These are phyloP conservation scores for Colletotrichum liaoningense DNA, from an alignment of 2,329 filamentous ascomycete genomes.

Conservation along the genomic window DNA sequence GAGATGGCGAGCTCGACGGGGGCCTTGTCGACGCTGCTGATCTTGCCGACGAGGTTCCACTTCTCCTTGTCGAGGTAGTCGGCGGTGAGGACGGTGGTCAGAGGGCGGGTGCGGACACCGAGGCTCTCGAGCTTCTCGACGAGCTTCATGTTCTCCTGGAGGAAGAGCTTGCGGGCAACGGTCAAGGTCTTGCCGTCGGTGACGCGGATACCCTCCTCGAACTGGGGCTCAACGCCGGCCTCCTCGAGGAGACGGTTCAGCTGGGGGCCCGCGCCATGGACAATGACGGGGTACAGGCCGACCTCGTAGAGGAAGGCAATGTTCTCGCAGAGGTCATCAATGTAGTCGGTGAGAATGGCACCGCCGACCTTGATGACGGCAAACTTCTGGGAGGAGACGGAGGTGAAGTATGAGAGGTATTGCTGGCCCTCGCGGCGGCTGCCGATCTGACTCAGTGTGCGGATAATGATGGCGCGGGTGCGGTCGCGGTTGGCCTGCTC, in stretches of 20 bases:
- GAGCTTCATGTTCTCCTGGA: conserved; percentile 94
- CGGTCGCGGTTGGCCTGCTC: conserved; percentile 61
- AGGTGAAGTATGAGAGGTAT: conserved; percentile 97
- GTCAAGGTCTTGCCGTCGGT: conserved; percentile 96
- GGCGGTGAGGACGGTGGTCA: conserved; percentile 91
- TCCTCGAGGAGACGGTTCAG: conserved; percentile 91
- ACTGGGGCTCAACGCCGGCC: conserved; percentile 93
- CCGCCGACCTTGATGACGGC: conserved; percentile 98
- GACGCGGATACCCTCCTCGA: conserved; percentile 94
- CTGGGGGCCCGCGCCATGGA: conserved; percentile 95
- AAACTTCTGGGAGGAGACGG: conserved; percentile 95
- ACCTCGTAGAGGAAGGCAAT: conserved; percentile 95
- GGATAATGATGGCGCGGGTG: conserved; percentile 85
- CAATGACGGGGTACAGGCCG: conserved; percentile 92
- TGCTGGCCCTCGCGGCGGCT: conserved; percentile 97
- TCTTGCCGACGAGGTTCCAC: conserved; percentile 95
- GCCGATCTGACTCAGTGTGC: conserved; percentile 93
- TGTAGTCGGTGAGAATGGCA: conserved; percentile 93
- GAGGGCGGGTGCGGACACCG: conserved; percentile 88
- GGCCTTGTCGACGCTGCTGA: conserved; percentile 89
- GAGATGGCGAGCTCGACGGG: conserved; percentile 93
- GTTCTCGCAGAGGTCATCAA: conserved; percentile 90
- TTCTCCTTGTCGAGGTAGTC: conserved; percentile 97
- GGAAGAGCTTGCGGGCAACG: conserved; percentile 90
- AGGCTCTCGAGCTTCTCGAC: conserved; percentile 90